Evolutionary conservation across 129 eudicot genomes (phyloP).

Genomic region (Solidago caesia): DNA sequence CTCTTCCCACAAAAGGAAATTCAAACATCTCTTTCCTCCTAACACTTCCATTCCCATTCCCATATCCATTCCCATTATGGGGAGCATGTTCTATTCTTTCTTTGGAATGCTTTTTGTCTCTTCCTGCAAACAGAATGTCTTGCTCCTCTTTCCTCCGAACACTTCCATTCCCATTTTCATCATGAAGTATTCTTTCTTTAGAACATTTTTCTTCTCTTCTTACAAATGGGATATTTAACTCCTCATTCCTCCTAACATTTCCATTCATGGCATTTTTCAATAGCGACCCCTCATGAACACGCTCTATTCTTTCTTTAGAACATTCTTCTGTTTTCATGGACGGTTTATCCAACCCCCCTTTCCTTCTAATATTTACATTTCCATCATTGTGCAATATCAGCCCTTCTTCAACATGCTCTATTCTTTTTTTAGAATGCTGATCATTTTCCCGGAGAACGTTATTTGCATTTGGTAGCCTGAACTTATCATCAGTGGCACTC

Average conservation of each 20-base stretch:
- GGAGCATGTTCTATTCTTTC: slow-evolving; percentile 6
- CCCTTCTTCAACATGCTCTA: slow-evolving; percentile 31
- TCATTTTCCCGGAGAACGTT: slow-evolving; percentile 30
- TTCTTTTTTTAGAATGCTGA: slow-evolving; percentile 46
- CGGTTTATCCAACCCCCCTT: slow-evolving; percentile 28
- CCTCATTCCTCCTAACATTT: slow-evolving; percentile 34
- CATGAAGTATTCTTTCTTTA: slow-evolving; percentile 39
- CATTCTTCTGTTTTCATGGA: slow-evolving; percentile 34
- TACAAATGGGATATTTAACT: slow-evolving; percentile 18
- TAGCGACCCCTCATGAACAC: slow-evolving; percentile 20
- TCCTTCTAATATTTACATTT: slow-evolving; percentile 25
- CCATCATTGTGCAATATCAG: slow-evolving; percentile 20
- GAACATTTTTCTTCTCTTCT: slow-evolving; percentile 30
- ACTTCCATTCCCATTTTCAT: slow-evolving; percentile 18
- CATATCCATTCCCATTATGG: slow-evolving; percentile 23
- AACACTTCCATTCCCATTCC: background rate
- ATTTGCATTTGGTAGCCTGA: slow-evolving; percentile 31
- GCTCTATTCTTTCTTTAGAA: slow-evolving; percentile 41
- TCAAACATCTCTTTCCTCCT: slow-evolving; percentile 4
- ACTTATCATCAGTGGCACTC: slow-evolving; percentile 35
- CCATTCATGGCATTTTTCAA: slow-evolving; percentile 26
- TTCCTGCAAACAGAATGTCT: slow-evolving; percentile 13
- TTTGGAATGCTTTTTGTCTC: slow-evolving; percentile 2
- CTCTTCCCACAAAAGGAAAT: slow-evolving; percentile 17
- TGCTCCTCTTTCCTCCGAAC: slow-evolving; percentile 24